Base-by-base conservation (phyloP, 176 grass and related monocot genomes). In the Ampelocalamus luodianensis region DNA sequence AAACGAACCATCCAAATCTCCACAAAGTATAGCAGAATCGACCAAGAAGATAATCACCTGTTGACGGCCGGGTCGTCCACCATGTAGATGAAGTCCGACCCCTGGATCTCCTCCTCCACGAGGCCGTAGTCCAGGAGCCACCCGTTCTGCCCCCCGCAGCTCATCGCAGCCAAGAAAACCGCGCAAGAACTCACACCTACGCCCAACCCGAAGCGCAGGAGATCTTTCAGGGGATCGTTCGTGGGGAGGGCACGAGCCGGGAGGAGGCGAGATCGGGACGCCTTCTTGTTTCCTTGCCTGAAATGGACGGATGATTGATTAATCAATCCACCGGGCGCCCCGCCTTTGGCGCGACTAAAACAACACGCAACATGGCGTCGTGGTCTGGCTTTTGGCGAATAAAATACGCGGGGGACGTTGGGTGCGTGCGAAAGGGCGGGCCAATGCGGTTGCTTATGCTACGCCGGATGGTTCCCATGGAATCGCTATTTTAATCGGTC, bases 121-220 rank as follows among this genome's bases (percentile, higher is more conserved):
- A 89, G 83, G 22, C 88, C 93, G 78, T 93, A 95, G 73, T 95
- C 86, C 60, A 95, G 81, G 78, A 95, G 86, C 93, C 93, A 95
- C 16, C 88, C 93, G 83, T 34, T 82, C 45, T 81, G 85, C 23
- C 42, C 79, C 14, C 48, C 51, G 62, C 85, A 84, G 85, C 81
- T 87, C 89, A 91, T 91, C 82, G 14, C 61, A 2, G 0, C 65
- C 18, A 5, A 3, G 8, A 53, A 18, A 16, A 12, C 1, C 12
- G 46, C 48, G 0, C 18, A 72, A 55, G 56, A 24, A 11, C 56
- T 60, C 56, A 11, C 55, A n/a, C 8, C 55, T 23, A 4, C 23
- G 59, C 59, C 59, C n/a, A 75, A 22, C 34, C 12, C 34, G 73
- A 20, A 6, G 42, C 42, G 50, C 5, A 32, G 58, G 26, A 66